These are phyloP conservation scores for Nicotiana benthamiana DNA, from an alignment of 257 asterid genomes.

Conservation along the genomic window DNA sequence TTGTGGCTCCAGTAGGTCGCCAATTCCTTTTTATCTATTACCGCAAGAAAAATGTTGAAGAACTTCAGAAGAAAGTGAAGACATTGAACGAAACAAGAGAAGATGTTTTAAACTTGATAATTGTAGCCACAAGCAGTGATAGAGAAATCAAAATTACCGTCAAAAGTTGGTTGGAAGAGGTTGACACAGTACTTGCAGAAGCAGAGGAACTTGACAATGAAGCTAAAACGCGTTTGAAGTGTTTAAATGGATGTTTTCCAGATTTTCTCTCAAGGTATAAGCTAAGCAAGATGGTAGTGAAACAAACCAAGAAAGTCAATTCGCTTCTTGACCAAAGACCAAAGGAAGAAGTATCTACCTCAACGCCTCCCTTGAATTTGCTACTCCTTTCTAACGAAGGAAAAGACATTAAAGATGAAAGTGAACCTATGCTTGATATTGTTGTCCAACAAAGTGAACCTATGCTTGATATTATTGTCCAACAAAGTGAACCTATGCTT, in stretches of 20 bases:
- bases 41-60: neutral
- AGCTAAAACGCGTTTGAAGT: neutral
- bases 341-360: neutral
- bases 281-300: neutral
- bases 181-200: neutral
- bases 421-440: no score
- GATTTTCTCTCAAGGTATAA: constrained; percentile 2
- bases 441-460: no score
- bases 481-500: neutral
- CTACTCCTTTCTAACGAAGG: neutral
- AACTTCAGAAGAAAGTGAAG: neutral
- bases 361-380: neutral
- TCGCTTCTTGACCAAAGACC: neutral
- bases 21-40: neutral
- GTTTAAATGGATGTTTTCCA: neutral
- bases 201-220: neutral
- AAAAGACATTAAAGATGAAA: neutral
- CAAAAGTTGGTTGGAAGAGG: neutral
- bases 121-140: constrained; percentile 1
- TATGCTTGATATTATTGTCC: no score
- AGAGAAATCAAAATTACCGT: neutral
- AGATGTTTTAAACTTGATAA: neutral
- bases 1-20: neutral
- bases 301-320: neutral
- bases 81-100: neutral